Evolutionary conservation across 1,139 yeast genomes (phyloP).

Genomic region (Martiniozyma asiatica): DNA sequence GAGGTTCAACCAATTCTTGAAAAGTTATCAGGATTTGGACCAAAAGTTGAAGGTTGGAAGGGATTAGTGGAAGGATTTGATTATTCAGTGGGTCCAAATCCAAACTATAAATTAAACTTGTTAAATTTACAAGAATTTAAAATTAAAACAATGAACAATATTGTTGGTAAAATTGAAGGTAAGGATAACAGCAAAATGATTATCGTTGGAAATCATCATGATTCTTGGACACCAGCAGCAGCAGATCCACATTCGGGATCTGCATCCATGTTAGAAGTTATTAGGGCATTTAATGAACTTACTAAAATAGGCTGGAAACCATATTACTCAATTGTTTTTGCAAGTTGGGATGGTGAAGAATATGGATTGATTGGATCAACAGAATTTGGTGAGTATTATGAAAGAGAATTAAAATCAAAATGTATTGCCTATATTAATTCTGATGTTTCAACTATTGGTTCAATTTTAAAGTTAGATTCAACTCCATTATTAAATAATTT

Average conservation of each 20-base stretch:
- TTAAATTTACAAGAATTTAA: constrained; percentile 46
- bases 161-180: constrained; percentile 46
- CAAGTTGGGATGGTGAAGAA: constrained; percentile 71
- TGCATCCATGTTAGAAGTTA: constrained; percentile 45
- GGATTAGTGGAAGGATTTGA: constrained; percentile 29
- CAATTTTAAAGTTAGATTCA: constrained; percentile 30
- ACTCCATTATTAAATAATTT: constrained; percentile 41
- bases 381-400: constrained; percentile 52
- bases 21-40: constrained; percentile 44
- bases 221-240: constrained; percentile 65
- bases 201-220: constrained; percentile 58
- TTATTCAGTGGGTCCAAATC: constrained; percentile 55
- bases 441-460: constrained; percentile 51
- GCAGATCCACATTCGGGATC: constrained; percentile 64
- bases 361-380: constrained; percentile 58
- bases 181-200: constrained; percentile 35
- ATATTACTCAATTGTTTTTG: constrained; percentile 44
- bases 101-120: constrained; percentile 33
- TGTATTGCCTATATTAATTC: constrained; percentile 50
- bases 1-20: constrained; percentile 47
- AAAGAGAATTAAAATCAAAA: constrained; percentile 26
- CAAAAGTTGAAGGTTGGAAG: constrained; percentile 28
- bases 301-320: constrained; percentile 47
- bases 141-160: constrained; percentile 46
- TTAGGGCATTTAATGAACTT: constrained; percentile 42